Base-by-base conservation (phyloP, 176 grass and related monocot genomes). In the Musa beccarii region DNA sequence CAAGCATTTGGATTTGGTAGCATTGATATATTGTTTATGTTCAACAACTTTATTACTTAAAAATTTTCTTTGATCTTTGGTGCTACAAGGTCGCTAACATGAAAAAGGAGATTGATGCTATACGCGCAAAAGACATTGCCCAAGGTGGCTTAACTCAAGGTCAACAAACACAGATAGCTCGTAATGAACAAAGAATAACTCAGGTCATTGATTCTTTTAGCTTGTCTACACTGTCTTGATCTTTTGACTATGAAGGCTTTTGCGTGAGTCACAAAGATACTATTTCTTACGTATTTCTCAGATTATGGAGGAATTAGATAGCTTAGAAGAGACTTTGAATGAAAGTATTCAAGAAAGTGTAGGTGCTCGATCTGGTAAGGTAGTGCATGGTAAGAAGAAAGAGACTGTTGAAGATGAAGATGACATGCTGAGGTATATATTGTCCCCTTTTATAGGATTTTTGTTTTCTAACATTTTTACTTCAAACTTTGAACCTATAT, bases 141-240 rank as follows among this genome's bases (percentile, higher is more conserved):
- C 95, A 98, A 86, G 95, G 95, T 76, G 95, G 95, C 72, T 82
- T 98, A 89, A 98, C 95, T 61, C 95, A 98, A 91, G 95, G 90
- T 81, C 95, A 98, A 69, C 95, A 98, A 91, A 98, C 95, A 80
- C 90, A 98, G 70, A 98, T 98, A 87, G 95, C 90, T 79, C 83
- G 95, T 57, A 98, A 98, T 89, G 95, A 98, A 78, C 88, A 91
- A 87, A 89, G 90, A 68, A 94, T 87, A 75, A 85, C 88, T 83
- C 88, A 98, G 90, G 95, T 91, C 54, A 11, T 28, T 50, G 14
- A 56, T 86, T 24, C 21, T 66, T 77, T 65, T 52, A 66, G 16
- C 51, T 70, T 66, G 25, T 53, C 29, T 14, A 65, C 19, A 76
- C 17, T 62, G 19, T 76, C 16, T 71, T 53, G 20, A 24, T 55